These are phyloP conservation scores for Gomphus bonarii DNA, from an alignment of 1,284 basidiomycete genomes.

Conservation along the genomic window DNA sequence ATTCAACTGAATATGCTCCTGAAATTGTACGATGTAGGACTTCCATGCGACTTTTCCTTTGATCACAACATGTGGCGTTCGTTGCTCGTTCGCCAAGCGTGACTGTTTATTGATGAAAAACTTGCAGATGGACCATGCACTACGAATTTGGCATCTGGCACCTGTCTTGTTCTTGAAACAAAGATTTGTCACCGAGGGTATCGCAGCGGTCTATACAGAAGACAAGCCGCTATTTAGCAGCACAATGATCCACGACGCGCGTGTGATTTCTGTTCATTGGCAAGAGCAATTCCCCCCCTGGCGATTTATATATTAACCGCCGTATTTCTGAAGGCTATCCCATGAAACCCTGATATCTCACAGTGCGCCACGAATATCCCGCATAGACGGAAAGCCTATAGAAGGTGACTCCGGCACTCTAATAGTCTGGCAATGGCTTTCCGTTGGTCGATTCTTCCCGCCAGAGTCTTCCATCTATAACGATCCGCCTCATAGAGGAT, in stretches of 20 bases:
- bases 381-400: conserved; percentile 8
- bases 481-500: conserved; percentile 37
- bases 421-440: conserved; percentile 57
- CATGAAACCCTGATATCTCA: conserved; percentile 50
- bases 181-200: conserved; percentile 14
- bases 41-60: conserved; percentile 54
- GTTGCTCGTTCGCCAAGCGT: conserved; percentile 14
- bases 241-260: conserved; percentile 50
- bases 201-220: conserved; percentile 36
- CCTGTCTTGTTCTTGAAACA: conserved; percentile 14
- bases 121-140: conserved; percentile 51
- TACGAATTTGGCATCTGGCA: conserved; percentile 60
- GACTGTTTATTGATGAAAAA: conserved; percentile 6
- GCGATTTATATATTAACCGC: background rate
- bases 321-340: conserved; percentile 35
- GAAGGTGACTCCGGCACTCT: conserved; percentile 34
- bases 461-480: conserved; percentile 26
- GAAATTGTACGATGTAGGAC: conserved; percentile 29
- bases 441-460: conserved; percentile 55
- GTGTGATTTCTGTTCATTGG: conserved; percentile 56
- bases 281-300: conserved; percentile 17
- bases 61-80: conserved; percentile 65
- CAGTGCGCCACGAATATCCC: conserved; percentile 36
- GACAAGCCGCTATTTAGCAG: conserved; percentile 69
- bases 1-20: background rate